Evolutionary conservation across 1,139 yeast species (phyloP), one percentile per base, ranked within the genome.

Genomic region (Lodderomyces theae): DNA sequence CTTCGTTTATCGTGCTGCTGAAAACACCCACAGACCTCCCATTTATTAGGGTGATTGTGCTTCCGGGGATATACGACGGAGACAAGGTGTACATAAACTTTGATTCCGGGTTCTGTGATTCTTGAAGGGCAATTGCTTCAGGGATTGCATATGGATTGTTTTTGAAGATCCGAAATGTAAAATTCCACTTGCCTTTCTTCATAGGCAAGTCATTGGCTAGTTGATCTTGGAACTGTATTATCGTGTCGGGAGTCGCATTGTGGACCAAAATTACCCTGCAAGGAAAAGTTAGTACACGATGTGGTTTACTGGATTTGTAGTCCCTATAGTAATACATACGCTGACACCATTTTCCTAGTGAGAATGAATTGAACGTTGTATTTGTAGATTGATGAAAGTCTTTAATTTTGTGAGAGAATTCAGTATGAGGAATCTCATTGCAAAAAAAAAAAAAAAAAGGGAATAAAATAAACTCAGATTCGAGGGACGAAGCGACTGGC

Each of bases 211-310:
- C 80, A 51, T 83, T 82, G 13, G 82, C 73, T 12, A 84, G 69
- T 48, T 76, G 77, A 56, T 84, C 90, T 50, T 82, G 86, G 50
- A 83, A 74, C 43, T 77, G 77, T 0, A 82, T 69, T 33, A 84
- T 81, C 3, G 84, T 76, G 26, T 82, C 81, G 2, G 86, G 84
- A 5, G 80, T 71, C 3, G 86, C 83, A 44, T 68, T 69, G 39
- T 68, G 74, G 13, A 77, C 79, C 23, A 80, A 63, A 56, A 5
- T 79, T 74, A 3, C 85, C 74, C 48, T 44, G 19, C n/a, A n/a
- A n/a, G n/a, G 15, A 13, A 18, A 2, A 30, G 24, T 25, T 28
- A 16, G 31, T 28, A 28, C 11, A n/a, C n/a, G n/a, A n/a, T n/a
- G n/a, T n/a, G n/a, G n/a, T n/a, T n/a, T n/a, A n/a, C n/a, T n/a